Evolutionary conservation across 495 filamentous ascomycete genomes (phyloP).

Genomic region (Chaetomium fimeti): DNA sequence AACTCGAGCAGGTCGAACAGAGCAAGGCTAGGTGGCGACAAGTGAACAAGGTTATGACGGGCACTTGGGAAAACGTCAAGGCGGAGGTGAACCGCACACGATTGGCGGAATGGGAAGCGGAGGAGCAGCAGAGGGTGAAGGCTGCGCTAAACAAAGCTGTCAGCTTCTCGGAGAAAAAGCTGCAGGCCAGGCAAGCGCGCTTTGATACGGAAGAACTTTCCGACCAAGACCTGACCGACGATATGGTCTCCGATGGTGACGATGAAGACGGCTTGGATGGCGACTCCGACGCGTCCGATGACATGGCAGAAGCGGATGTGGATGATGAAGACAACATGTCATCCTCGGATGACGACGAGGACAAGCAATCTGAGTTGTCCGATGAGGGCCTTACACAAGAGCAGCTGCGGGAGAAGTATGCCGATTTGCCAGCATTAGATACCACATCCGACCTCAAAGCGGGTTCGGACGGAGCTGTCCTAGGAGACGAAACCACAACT

Average conservation of each 20-base stretch:
- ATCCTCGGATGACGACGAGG: constrained; percentile 57
- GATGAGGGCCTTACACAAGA: constrained; percentile 78
- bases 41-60: constrained; percentile 65
- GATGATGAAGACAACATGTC: constrained; percentile 76
- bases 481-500: constrained; percentile 29
- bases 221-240: constrained; percentile 57
- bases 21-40: constrained; percentile 60
- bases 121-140: constrained; percentile 77
- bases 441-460: constrained; percentile 25
- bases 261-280: constrained; percentile 25
- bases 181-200: constrained; percentile 51
- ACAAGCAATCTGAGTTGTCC: constrained; percentile 55
- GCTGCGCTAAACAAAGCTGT: constrained; percentile 81
- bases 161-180: constrained; percentile 61
- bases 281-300: constrained; percentile 12
- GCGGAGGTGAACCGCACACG: constrained; percentile 71
- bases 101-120: constrained; percentile 75
- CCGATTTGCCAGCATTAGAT: constrained; percentile 54
- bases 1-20: constrained; percentile 54
- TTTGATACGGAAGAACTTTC: constrained; percentile 53
- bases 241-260: constrained; percentile 55
- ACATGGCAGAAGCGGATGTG: constrained; percentile 50
- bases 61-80: constrained; percentile 76
- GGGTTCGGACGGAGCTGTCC: constrained; percentile 11
- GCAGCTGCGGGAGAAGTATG: constrained; percentile 76